phyloP scores from a whole-genome alignment of 2,329 filamentous ascomycete species.

The Acephala macrosclerotiorum region DNA sequence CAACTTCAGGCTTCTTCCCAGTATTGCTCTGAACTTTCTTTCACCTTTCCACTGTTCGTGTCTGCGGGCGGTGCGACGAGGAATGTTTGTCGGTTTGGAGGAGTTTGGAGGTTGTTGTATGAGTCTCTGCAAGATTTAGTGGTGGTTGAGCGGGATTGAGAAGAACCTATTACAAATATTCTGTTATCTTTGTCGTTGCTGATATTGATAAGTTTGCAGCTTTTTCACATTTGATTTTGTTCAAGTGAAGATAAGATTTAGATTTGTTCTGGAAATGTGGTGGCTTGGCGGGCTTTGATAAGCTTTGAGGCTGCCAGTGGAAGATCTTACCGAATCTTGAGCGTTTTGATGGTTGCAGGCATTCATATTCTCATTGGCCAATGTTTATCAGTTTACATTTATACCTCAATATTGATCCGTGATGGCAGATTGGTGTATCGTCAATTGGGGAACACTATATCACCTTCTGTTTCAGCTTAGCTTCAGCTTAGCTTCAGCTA shows the following conservation, averaged over 20 bases:
- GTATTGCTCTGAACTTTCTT: neutral
- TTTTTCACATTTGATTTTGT: neutral
- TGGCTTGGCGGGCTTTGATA: neutral
- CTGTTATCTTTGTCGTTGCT: neutral
- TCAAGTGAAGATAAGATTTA: neutral
- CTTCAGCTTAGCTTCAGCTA: neutral
- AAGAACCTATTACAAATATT: conserved; percentile 4
- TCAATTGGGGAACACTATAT: neutral
- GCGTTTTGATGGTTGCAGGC: neutral
- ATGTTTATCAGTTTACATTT: neutral
- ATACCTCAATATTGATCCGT: neutral
- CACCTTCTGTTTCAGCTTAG: neutral
- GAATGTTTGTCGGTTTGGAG: neutral
- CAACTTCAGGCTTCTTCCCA: neutral
- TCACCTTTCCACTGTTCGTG: neutral
- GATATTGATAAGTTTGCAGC: neutral
- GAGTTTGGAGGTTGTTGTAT: neutral
- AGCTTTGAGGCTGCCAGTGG: neutral
- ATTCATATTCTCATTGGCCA: neutral
- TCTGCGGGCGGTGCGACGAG: neutral
- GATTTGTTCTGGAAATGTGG: too few relatives aligned
- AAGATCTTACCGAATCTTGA: neutral
- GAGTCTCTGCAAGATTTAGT: neutral
- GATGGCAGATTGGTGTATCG: neutral
- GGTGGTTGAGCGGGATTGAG: neutral